Base-by-base conservation (phyloP, 495 filamentous ascomycete species). In the Coniosporium apollinis region DNA sequence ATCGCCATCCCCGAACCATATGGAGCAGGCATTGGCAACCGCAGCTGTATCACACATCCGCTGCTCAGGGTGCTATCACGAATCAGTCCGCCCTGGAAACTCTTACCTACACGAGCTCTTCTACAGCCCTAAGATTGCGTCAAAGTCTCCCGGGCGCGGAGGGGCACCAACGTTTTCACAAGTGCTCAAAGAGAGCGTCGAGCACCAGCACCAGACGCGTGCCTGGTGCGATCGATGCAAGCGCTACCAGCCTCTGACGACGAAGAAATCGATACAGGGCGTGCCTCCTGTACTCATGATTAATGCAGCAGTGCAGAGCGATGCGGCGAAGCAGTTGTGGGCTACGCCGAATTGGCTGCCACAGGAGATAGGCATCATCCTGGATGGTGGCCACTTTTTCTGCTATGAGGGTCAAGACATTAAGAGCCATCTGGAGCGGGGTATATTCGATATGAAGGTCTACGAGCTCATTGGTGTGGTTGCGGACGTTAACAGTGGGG, bases 391-490 rank as follows among this genome's bases (percentile, higher is more conserved):
- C 6, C 77, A 89, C 46, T 74, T 94, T 34, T 79, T 79, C 56
- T 93, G 86, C 52, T 91, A 75, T 41, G 83, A 97, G 50, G 86
- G 85, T 1, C 77, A 86, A 33, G 84, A 93, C 44, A 46, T 86
- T 22, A 74, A 78, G 47, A 58, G 79, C 17, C 79, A 75, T 39
- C 57, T 74, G 19, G 67, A 71, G 38, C 57, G 70, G 21, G 67
- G 63, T 1, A 67, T 65, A 5, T 76, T 79, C 43, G 70, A 68
- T 2, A 76, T 94, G 29, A 67, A 72, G 14, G 72, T 94, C 0
- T 97, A 96, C 50, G 86, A 93, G 40, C 61, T 97, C 17, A 75
- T 92, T n/a, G 89, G 91, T 3, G 54, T 93, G 43, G 82, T 91
- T 8, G 74, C 82, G 2, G 85, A 93, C 44, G 82, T 96, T 38